phyloP scores from a whole-genome alignment of 2,329 filamentous ascomycete genomes.

The Talaromyces sp. region DNA sequence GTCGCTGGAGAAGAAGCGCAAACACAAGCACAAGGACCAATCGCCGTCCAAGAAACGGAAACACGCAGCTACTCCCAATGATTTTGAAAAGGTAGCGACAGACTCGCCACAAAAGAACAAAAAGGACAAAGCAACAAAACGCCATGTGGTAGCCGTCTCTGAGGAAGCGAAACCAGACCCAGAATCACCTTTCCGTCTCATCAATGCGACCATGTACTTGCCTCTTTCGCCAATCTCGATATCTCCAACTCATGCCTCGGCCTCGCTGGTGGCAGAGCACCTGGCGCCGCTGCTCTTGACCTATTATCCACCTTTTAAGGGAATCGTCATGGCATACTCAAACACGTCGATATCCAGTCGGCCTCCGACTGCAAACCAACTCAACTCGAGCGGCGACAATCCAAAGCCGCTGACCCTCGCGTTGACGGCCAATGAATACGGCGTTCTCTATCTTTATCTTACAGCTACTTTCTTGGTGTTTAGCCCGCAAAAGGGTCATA shows the following conservation, averaged over 20 bases:
- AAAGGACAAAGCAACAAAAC: conserved; percentile 11
- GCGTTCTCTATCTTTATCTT: conserved; percentile 79
- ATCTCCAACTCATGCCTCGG: conserved; percentile 48
- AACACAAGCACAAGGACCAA: conserved; percentile 43
- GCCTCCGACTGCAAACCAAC: conserved; percentile 30
- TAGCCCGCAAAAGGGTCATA: conserved; percentile 65
- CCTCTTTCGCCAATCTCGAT: conserved; percentile 54
- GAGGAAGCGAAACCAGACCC: conserved; percentile 23
- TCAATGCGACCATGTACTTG: conserved; percentile 71
- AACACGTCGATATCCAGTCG: conserved; percentile 38
- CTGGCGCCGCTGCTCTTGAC: conserved; percentile 59
- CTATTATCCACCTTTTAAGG: conserved; percentile 56
- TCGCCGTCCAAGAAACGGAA: conserved; percentile 39
- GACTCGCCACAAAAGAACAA: not conserved
- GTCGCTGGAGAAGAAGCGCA: conserved; percentile 35
- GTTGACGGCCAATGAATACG: conserved; percentile 68
- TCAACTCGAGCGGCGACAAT: conserved; percentile 22
- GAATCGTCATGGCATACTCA: conserved; percentile 53
- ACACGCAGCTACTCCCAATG: conserved; percentile 15
- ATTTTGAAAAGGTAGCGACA: not conserved
- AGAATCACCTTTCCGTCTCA: conserved; percentile 67
- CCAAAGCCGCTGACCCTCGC: conserved; percentile 38
- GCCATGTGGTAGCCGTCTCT: conserved; percentile 16
- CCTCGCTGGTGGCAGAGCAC: conserved; percentile 56
- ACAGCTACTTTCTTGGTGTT: conserved; percentile 84